These are phyloP conservation scores for Sporodiniella umbellata DNA, from an alignment of 371 early-diverging fungal species.

Conservation along the genomic window DNA sequence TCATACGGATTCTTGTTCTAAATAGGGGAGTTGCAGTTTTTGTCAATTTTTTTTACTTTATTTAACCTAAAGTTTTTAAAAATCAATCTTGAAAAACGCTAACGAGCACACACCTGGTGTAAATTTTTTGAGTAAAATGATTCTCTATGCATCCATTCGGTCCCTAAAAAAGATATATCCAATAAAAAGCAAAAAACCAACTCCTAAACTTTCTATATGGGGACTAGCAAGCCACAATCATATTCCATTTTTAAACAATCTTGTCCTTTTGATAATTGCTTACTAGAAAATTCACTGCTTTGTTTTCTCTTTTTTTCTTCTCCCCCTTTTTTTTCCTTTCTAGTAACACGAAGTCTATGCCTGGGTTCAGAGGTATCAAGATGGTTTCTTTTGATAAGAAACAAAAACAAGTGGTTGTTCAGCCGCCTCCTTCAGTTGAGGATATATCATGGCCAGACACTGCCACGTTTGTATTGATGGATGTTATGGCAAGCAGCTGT, in stretches of 20 bases:
- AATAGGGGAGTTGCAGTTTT: too few relatives aligned
- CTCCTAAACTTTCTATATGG: background rate
- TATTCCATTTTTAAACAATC: background rate
- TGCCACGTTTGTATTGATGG: background rate
- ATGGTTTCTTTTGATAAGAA: conserved; percentile 2
- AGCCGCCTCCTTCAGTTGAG: background rate
- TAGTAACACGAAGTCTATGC: too few relatives aligned
- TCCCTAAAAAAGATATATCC: background rate
- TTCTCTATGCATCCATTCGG: too few relatives aligned
- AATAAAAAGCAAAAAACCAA: background rate
- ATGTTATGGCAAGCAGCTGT: background rate
- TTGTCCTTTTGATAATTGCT: background rate
- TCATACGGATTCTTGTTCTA: too few relatives aligned
- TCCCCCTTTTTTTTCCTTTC: background rate
- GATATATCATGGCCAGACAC: background rate
- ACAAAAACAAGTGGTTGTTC: background rate
- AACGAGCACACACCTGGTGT: too few relatives aligned
- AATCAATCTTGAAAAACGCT: too few relatives aligned
- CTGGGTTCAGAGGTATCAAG: background rate
- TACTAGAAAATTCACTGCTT: background rate
- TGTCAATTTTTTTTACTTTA: too few relatives aligned
- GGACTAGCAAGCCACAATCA: background rate
- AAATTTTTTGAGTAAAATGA: too few relatives aligned
- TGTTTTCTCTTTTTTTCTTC: background rate
- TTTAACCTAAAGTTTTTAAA: background rate